phyloP scores from a whole-genome alignment of 331 rosid genomes.

The Cucumis variabilis region DNA sequence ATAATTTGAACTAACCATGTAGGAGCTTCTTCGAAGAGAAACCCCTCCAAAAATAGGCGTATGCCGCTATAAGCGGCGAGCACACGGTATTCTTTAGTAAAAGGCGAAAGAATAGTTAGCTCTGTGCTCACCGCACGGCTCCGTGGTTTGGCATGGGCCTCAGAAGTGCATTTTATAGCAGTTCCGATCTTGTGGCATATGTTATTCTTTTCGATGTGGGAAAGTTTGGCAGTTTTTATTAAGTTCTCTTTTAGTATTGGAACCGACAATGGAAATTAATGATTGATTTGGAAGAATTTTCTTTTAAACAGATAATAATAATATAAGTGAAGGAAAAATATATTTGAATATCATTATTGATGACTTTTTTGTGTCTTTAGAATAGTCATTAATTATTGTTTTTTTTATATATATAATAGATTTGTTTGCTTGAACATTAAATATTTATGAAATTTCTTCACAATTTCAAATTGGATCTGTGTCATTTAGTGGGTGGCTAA shows the following conservation, averaged over 20 bases:
- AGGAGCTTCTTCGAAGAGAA: background rate
- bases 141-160: rapidly evolving
- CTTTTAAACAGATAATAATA: background rate
- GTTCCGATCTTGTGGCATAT: background rate
- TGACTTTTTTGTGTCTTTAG: background rate
- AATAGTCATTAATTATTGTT: background rate
- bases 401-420: background rate
- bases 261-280: background rate
- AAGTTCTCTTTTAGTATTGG: background rate
- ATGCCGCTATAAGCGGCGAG: slow-evolving; percentile 16
- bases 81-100: slow-evolving; percentile 37
- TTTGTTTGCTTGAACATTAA: background rate
- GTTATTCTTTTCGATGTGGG: background rate
- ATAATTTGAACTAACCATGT: background rate
- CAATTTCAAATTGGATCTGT: background rate
- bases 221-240: background rate
- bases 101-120: slow-evolving; percentile 32
- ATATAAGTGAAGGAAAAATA: background rate
- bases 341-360: background rate
- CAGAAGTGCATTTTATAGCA: background rate
- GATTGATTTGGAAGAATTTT: too few species aligned
- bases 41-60: slow-evolving; percentile 24
- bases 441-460: background rate
- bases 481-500: too few species aligned
- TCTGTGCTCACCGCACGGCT: slow-evolving; percentile 23